Conservation (phyloP, 306 rosid species). For the Biancaea sappan region DNA sequence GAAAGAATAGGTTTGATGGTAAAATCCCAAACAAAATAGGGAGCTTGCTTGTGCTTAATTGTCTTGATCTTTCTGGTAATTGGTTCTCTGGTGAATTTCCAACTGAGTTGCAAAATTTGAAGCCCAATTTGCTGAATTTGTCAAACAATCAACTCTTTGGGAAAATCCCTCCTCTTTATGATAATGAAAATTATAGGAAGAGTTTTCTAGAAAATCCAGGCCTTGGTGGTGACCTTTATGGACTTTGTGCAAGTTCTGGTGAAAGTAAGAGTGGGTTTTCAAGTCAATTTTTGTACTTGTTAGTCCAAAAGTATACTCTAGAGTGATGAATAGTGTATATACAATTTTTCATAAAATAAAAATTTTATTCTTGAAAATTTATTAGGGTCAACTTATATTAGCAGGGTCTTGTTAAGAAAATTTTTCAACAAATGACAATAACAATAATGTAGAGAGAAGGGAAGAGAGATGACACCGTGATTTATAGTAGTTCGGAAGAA, state of each 20-base stretch:
- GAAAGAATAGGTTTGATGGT: constrained; percentile 58
- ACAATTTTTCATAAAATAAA: too few relatives aligned
- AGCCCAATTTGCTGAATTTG: constrained; percentile 62
- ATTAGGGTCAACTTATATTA: too few relatives aligned
- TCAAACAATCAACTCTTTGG: constrained; percentile 66
- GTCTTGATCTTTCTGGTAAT: constrained; percentile 77
- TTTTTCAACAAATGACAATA: too few relatives aligned
- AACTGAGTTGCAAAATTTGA: constrained; percentile 62
- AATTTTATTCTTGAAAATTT: too few relatives aligned
- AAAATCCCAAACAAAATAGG: constrained; percentile 63
- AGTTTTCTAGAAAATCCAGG: constrained; percentile 74
- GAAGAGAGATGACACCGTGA: too few relatives aligned
- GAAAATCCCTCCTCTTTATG: constrained; percentile 63
- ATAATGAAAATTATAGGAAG: constrained; percentile 46
- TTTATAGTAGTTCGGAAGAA: too few relatives aligned
- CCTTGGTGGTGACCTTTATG: constrained; percentile 56
- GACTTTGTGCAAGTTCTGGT: constrained; percentile 45
- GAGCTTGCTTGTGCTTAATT: constrained; percentile 64
- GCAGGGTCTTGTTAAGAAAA: too few relatives aligned
- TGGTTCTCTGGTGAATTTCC: constrained; percentile 60
- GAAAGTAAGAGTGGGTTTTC: constrained; percentile 60
- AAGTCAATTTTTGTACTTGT: constrained; percentile 52
- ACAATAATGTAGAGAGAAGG: too few relatives aligned
- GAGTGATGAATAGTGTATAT: too few relatives aligned
- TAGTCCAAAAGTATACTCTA: too few relatives aligned